phyloP scores from a whole-genome alignment of 345 rosid species.

The Melaleuca alternifolia region DNA sequence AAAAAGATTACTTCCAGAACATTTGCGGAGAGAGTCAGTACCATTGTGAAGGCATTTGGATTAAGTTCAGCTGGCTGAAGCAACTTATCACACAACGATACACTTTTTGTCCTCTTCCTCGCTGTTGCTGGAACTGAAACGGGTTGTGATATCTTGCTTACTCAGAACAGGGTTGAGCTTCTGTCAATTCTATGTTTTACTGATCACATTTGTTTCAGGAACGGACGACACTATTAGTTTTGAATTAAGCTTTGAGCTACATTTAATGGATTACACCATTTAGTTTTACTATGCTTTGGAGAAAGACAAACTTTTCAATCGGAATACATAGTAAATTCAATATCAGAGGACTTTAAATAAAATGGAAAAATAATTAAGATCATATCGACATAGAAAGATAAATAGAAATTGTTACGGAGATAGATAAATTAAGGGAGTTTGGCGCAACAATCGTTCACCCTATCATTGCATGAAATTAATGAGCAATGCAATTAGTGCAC shows the following conservation, averaged over 20 bases:
- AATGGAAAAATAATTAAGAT: not conserved
- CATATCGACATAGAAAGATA: not conserved
- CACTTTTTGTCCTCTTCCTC: not conserved
- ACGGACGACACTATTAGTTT: not conserved
- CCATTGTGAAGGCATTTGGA: constrained; percentile 75
- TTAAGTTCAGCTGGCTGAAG: constrained; percentile 41
- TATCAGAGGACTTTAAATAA: not conserved
- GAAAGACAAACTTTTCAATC: not conserved
- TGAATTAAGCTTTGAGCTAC: not conserved
- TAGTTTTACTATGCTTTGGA: not conserved
- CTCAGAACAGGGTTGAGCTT: not conserved
- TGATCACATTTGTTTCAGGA: not conserved
- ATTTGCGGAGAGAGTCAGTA: constrained; percentile 75
- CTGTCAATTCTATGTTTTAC: not conserved
- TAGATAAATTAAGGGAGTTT: not conserved
- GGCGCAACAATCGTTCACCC: not conserved
- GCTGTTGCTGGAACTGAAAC: not conserved
- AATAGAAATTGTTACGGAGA: not conserved
- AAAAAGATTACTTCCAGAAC: constrained; percentile 87
- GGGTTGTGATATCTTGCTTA: not conserved
- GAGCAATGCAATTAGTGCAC: not conserved
- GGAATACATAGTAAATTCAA: not conserved
- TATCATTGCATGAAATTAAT: not conserved
- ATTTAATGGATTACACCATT: not conserved
- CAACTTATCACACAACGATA: not conserved